Evolutionary conservation across 176 grass and related monocot species (phyloP).

Genomic region (Leersia perrieri): DNA sequence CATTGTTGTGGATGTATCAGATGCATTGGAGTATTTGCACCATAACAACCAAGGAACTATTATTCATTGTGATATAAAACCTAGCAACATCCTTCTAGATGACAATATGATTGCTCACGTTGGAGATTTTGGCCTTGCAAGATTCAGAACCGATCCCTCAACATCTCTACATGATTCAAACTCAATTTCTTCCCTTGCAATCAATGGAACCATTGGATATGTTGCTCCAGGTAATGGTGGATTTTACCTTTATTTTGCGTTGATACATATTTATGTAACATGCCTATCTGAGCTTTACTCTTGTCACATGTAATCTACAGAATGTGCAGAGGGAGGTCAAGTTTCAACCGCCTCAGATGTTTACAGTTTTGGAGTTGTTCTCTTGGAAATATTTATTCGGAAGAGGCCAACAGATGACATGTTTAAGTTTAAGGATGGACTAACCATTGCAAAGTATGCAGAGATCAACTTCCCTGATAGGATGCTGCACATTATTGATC

Average conservation of each 20-base stretch:
- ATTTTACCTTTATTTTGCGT: not conserved
- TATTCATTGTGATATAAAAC: too few species aligned
- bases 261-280: not conserved
- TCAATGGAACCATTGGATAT: conserved; percentile 33
- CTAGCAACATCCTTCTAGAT: too few species aligned
- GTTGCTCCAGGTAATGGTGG: conserved; percentile 6
- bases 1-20: too few species aligned
- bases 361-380: conserved; percentile 18
- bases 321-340: not conserved
- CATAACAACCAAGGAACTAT: too few species aligned
- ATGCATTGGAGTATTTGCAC: too few species aligned
- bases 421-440: conserved; percentile 25
- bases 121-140: too few species aligned
- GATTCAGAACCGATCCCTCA: too few species aligned
- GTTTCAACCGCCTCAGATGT: not conserved
- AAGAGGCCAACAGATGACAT: conserved; percentile 25
- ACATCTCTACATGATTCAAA: not conserved
- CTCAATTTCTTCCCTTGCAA: not conserved
- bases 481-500: not conserved
- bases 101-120: too few species aligned
- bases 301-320: not conserved
- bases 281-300: not conserved
- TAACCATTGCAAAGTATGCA: not conserved
- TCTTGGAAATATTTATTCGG: not conserved
- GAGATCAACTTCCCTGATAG: conserved; percentile 5